Evolutionary conservation across 2,329 filamentous ascomycete genomes (phyloP), one percentile per base, ranked within the genome.

Genomic region (Xylaria sp.): DNA sequence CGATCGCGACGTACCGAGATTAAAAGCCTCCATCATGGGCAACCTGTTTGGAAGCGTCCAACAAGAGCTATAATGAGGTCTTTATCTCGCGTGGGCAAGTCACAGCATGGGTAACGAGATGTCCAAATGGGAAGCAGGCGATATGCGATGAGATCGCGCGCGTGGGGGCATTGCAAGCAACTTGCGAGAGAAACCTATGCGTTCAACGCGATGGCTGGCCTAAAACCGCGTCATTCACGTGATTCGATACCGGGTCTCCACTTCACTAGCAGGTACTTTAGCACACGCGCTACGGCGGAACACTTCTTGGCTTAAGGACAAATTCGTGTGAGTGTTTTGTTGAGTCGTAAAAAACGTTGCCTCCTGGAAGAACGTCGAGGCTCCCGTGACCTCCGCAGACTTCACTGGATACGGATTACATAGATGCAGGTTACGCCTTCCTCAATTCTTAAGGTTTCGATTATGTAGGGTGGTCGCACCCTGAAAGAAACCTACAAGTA

Each of bases 21-120:
- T 61, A 9, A 74, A 63, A 34, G 65, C 69, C 18, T 74, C 72
- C 67, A 73, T 73, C 44, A 55, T 61, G 55, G 49, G 23, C 23
- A 23, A 35, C 23, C 23, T 51, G 19, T 34, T 5, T 4, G 3
- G 23, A 18, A 16, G 23, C 7, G 34, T 51, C 46, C 55, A 16
- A 18, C 11, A 52, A 18, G 39, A 46, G 34, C 6, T 9, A 39
- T 35, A 42, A 35, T 48, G 18, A 44, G 2, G 7, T 16, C 44
- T 13, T 37, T 37, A 16, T 11, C 23, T 23, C 39, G 35, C 18
- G 4, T 23, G 35, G 10, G 52, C 10, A 11, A 51, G 51, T 19
- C 19, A 9, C 34, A 2, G 35, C 35, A 54, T 16, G n/a, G 48
- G 53, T 54, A 34, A 30, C 23, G 47, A n/a, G 16, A 51, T 57